Conservation (phyloP, 768 basidiomycete genomes). For the Suillus luteus region DNA sequence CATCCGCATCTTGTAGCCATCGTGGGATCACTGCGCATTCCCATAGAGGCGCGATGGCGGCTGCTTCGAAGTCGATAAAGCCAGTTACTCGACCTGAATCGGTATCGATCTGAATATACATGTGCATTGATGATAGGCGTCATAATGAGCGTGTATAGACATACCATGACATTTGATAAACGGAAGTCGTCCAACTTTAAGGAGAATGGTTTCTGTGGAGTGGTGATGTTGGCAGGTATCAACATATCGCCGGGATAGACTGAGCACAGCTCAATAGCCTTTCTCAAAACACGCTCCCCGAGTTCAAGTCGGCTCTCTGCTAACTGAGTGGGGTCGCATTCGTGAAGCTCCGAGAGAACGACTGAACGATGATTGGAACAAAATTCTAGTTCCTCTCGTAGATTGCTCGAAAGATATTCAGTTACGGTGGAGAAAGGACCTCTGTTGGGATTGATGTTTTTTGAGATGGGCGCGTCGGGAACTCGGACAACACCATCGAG, state of each 20-base stretch:
- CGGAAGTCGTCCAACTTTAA: conserved; percentile 9
- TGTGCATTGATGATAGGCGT: background rate
- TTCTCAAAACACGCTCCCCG: conserved; percentile 6
- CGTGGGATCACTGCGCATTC: conserved; percentile 25
- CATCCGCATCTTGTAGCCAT: conserved; percentile 22
- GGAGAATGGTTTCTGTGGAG: conserved; percentile 2
- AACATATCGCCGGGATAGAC: conserved; percentile 7
- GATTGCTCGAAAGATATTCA: conserved; percentile 1
- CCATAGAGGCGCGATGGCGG: conserved; percentile 27
- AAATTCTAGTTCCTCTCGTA: background rate
- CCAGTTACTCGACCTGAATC: conserved; percentile 7
- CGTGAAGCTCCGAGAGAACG: background rate
- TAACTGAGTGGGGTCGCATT: background rate
- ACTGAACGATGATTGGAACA: background rate
- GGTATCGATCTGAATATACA: conserved; percentile 4
- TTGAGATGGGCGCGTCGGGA: background rate
- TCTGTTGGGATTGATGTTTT: background rate
- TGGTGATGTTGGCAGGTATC: conserved; percentile 1
- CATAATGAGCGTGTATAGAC: background rate
- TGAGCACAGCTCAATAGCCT: conserved; percentile 8
- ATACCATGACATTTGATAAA: conserved; percentile 7
- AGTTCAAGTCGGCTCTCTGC: conserved; percentile 12
- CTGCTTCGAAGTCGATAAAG: conserved; percentile 25
- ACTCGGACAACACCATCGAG: background rate
- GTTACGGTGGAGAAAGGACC: background rate